Conservation (phyloP, 2,329 filamentous ascomycete species). For the Ophiosphaerella herpotricha region DNA sequence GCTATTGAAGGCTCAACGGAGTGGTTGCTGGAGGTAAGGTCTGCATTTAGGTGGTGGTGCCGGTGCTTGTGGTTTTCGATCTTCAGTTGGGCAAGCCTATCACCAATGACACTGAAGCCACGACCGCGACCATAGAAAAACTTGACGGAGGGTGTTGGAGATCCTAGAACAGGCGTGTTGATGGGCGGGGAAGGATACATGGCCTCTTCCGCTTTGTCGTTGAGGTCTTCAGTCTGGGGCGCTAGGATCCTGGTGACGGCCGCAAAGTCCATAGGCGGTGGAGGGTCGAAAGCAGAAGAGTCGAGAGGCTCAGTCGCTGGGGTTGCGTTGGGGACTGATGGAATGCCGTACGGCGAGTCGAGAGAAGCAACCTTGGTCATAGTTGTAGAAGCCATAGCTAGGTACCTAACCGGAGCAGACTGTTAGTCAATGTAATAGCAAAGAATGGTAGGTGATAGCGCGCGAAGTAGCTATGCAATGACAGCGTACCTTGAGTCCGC, state of each 20-base stretch:
- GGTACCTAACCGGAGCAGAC: not conserved
- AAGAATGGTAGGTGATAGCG: no score
- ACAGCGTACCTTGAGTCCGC: no score
- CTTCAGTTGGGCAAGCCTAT: conserved; percentile 76
- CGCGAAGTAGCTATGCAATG: no score
- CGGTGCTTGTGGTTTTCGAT: conserved; percentile 19
- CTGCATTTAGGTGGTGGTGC: conserved; percentile 11
- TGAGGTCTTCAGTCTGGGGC: conserved; percentile 36
- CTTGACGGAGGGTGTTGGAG: conserved; percentile 32
- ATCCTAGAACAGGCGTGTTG: conserved; percentile 34
- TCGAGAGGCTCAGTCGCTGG: conserved; percentile 26
- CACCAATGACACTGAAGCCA: conserved; percentile 80
- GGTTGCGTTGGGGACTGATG: conserved; percentile 32
- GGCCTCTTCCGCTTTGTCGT: conserved; percentile 36
- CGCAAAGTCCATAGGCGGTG: conserved; percentile 27
- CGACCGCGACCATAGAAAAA: conserved; percentile 22
- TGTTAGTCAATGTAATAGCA: not conserved
- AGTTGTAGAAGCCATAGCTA: conserved; percentile 8
- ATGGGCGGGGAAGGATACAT: conserved; percentile 36
- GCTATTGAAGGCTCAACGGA: conserved; percentile 22
- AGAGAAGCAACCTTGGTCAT: conserved; percentile 23
- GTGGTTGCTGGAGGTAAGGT: conserved; percentile 22
- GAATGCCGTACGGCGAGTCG: conserved; percentile 23
- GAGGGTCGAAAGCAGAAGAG: conserved; percentile 14
- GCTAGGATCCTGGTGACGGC: conserved; percentile 34